Conservation (phyloP, 306 rosid genomes). For the Gillenia trifoliata region DNA sequence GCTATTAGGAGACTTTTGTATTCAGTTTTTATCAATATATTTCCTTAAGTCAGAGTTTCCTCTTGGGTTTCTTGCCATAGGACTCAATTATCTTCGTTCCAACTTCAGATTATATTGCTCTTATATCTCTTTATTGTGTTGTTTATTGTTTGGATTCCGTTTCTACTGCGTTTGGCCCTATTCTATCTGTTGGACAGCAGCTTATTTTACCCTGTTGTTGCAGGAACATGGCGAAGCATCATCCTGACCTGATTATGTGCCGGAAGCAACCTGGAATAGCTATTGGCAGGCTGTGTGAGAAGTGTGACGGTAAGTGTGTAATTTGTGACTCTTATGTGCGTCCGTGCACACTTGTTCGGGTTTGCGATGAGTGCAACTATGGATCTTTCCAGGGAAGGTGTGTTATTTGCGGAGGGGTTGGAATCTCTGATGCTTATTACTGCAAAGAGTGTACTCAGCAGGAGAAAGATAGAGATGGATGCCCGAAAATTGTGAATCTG, state of each 20-base stretch:
- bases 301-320: conserved; percentile 89
- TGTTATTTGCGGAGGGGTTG: conserved; percentile 92
- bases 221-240: conserved; percentile 75
- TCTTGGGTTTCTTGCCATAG: background rate
- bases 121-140: background rate
- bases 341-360: conserved; percentile 88
- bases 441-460: conserved; percentile 99
- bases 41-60: background rate
- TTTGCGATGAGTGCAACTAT: conserved; percentile 81
- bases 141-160: background rate
- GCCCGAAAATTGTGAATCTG: conserved; percentile 88
- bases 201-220: background rate
- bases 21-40: background rate
- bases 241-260: conserved; percentile 93
- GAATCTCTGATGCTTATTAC: conserved; percentile 92
- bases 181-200: background rate
- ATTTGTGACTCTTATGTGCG: conserved; percentile 86
- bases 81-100: background rate
- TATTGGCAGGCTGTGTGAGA: conserved; percentile 78
- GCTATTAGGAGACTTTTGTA: background rate
- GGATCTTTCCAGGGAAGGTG: conserved; percentile 84
- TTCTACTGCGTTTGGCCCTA: background rate
- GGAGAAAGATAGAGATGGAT: conserved; percentile 98
- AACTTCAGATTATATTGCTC: background rate
- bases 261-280: conserved; percentile 94